phyloP scores from a whole-genome alignment of 129 eudicot genomes.

The Scalesia atractyloides region DNA sequence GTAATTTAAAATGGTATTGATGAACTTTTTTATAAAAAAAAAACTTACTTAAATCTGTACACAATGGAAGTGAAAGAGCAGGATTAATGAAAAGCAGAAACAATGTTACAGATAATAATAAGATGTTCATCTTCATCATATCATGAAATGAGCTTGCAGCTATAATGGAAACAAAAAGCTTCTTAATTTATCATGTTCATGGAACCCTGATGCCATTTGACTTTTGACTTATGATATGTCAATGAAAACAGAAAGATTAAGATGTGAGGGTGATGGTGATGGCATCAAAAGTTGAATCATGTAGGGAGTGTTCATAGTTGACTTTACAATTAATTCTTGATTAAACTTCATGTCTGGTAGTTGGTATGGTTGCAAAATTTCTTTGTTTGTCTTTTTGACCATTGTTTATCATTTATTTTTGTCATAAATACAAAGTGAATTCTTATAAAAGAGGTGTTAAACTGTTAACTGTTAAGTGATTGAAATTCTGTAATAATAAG shows the following conservation, averaged over 20 bases:
- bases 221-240: background rate
- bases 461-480: too few species aligned
- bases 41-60: slow-evolving; percentile 49
- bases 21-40: background rate
- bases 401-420: background rate
- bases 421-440: background rate
- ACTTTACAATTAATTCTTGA: slow-evolving; percentile 35
- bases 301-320: slow-evolving; percentile 45
- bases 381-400: background rate
- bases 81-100: slow-evolving; percentile 24
- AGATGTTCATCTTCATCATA: slow-evolving; percentile 7
- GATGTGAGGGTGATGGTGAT: slow-evolving; percentile 27
- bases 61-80: slow-evolving; percentile 46
- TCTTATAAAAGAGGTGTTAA: background rate
- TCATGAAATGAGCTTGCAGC: slow-evolving; percentile 18
- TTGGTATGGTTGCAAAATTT: slow-evolving; percentile 36
- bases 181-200: slow-evolving; percentile 25
- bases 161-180: slow-evolving; percentile 26
- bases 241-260: slow-evolving; percentile 20
- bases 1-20: background rate
- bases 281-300: slow-evolving; percentile 28
- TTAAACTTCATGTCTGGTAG: slow-evolving; percentile 32
- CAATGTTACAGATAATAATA: slow-evolving; percentile 12
- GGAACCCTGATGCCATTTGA: slow-evolving; percentile 18
- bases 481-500: too few species aligned